These are phyloP conservation scores for Cutaneotrichosporon cyanovorans DNA, from an alignment of 1,284 basidiomycete genomes.

Conservation along the genomic window DNA sequence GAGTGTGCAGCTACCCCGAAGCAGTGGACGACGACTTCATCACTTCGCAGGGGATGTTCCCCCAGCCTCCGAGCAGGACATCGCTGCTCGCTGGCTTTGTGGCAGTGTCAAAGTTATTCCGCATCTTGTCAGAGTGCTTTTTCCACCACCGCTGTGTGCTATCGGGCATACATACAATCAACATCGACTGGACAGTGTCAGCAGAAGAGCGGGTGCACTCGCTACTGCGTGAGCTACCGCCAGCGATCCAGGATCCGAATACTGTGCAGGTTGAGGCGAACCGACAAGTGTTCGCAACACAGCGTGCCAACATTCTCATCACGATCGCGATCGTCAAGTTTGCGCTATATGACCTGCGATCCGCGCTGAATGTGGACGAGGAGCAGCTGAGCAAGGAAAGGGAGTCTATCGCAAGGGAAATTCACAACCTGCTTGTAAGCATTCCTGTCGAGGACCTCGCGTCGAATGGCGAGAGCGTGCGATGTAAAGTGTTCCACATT, in stretches of 20 bases:
- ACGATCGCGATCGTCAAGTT: constrained; percentile 44
- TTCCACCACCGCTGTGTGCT: constrained; percentile 40
- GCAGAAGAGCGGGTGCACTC: constrained; percentile 37
- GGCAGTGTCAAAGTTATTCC: constrained; percentile 36
- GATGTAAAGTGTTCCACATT: constrained; percentile 44
- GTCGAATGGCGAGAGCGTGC: constrained; percentile 44
- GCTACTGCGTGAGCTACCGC: constrained; percentile 30
- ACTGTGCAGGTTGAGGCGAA: constrained; percentile 17
- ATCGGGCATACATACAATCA: constrained; percentile 19
- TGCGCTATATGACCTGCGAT: constrained; percentile 40
- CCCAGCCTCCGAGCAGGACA: constrained; percentile 33
- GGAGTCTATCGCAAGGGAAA: constrained; percentile 40
- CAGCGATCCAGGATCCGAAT: constrained; percentile 28
- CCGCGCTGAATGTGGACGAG: constrained; percentile 30
- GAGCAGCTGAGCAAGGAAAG: constrained; percentile 36
- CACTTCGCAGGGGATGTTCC: constrained; percentile 43
- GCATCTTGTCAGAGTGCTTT: constrained; percentile 42
- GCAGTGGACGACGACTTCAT: constrained; percentile 44
- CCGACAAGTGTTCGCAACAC: constrained; percentile 37
- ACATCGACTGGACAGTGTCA: constrained; percentile 20
- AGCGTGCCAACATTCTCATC: constrained; percentile 42
- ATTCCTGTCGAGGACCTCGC: constrained; percentile 45
- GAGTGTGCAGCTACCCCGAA: constrained; percentile 38
- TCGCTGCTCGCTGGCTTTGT: constrained; percentile 44
- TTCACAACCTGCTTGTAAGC: constrained; percentile 39